These are phyloP conservation scores for Stereum hirsutum DNA, from an alignment of 1,284 basidiomycete species.

Conservation along the genomic window DNA sequence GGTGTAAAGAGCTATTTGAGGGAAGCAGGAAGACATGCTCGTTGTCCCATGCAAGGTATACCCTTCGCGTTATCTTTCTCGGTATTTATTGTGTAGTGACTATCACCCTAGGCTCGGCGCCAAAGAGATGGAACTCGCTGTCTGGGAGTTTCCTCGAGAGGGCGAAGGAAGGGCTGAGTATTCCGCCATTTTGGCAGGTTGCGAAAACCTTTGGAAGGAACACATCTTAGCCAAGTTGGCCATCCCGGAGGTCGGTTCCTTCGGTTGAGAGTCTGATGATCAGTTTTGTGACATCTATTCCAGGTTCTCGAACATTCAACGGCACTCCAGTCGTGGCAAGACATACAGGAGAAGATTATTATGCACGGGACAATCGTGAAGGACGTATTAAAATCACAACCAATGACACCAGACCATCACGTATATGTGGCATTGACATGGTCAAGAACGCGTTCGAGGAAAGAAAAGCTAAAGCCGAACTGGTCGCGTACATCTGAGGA, in stretches of 20 bases:
- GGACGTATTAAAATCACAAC: neutral
- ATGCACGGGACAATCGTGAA: neutral
- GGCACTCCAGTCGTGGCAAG: neutral
- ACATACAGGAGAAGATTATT: neutral
- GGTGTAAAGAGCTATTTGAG: constrained; percentile 3
- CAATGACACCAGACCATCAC: neutral
- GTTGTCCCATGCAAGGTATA: constrained; percentile 1
- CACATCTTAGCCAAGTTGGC: constrained; percentile 1
- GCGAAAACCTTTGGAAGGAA: constrained; percentile 1
- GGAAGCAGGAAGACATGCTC: constrained; percentile 1
- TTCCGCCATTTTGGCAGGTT: neutral
- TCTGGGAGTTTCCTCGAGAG: constrained; percentile 1
- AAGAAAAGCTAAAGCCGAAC: neutral
- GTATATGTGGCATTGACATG: constrained; percentile 1
- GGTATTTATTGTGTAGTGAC: neutral
- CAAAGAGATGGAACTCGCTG: constrained; percentile 4
- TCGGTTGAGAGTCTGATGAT: neutral
- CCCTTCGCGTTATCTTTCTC: no score
- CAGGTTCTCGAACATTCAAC: constrained; percentile 2
- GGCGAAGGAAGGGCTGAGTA: neutral
- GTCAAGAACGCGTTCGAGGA: neutral
- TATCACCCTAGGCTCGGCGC: constrained; percentile 1
- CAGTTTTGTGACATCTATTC: neutral
- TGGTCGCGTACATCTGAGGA: neutral
- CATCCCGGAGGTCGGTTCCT: constrained; percentile 1